A percentile compares a stretch with the other conserved stretches of the same genome.
Conservation (phyloP, 106 monocot species). For the Dactylorhiza incarnata region DNA sequence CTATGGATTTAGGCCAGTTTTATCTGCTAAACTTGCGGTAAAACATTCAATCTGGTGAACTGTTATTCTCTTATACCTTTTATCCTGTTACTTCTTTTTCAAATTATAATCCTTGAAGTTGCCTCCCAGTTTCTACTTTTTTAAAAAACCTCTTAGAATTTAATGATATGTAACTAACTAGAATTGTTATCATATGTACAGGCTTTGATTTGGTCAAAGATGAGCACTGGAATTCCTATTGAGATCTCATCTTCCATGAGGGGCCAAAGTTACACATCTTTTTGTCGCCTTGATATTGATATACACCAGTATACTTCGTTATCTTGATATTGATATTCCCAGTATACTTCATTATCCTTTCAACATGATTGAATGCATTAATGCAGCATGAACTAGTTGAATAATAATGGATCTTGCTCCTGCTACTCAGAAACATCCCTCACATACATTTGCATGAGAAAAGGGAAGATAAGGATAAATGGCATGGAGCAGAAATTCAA, state of each 20-base stretch:
- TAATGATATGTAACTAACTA: neutral
- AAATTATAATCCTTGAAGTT: conserved; percentile 1
- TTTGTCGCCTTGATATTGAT: conserved; percentile 93
- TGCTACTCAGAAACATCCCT: conserved; percentile 70
- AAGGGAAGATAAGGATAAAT: conserved; percentile 65
- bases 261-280: conserved; percentile 74
- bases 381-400: neutral
- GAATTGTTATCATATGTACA: conserved; percentile 16
- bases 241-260: conserved; percentile 79
- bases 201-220: conserved; percentile 99
- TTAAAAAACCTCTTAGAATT: neutral
- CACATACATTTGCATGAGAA: conserved; percentile 96
- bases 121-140: neutral
- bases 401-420: neutral
- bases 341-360: conserved; percentile 31
- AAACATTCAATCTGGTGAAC: neutral
- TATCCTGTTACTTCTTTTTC: neutral
- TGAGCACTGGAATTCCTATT: conserved; percentile 98
- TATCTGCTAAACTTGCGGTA: neutral
- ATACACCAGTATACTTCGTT: conserved; percentile 83
- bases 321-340: conserved; percentile 90
- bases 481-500: conserved; percentile 99
- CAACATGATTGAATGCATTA: neutral
- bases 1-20: neutral
- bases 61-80: neutral